Evolutionary conservation across 805 yeast genomes (phyloP).

Genomic region (Nakazawaea peltata): DNA sequence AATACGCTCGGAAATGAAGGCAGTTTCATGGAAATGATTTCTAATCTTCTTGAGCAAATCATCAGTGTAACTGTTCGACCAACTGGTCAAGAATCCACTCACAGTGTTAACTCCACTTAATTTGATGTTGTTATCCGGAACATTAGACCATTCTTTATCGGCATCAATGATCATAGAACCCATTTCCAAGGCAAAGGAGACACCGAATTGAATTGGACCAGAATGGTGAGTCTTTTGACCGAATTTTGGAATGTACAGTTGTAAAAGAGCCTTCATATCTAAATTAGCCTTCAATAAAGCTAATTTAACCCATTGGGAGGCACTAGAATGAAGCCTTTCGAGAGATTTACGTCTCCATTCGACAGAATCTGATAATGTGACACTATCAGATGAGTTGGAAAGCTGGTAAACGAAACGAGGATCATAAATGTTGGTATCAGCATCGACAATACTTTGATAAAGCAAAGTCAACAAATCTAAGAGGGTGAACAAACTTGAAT

Average conservation of each 20-base stretch:
- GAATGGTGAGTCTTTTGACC: conserved; percentile 14
- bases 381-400: conserved; percentile 32
- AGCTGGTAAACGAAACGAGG: conserved; percentile 65
- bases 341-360: conserved; percentile 69
- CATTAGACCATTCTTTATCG: conserved; percentile 56
- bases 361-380: conserved; percentile 67
- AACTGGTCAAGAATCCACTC: conserved; percentile 66
- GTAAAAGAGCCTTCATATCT: conserved; percentile 74
- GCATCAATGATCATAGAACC: conserved; percentile 65
- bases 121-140: conserved; percentile 25
- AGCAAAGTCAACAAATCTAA: conserved; percentile 74
- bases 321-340: conserved; percentile 44
- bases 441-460: conserved; percentile 75
- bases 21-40: conserved; percentile 19
- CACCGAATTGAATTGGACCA: conserved; percentile 59
- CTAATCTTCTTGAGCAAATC: conserved; percentile 23
- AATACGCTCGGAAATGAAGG: conserved; percentile 11
- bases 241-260: conserved; percentile 54
- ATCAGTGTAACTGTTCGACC: conserved; percentile 43
- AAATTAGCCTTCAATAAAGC: conserved; percentile 52
- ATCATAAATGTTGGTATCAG: conserved; percentile 75
- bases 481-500: conserved; percentile 62
- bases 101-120: conserved; percentile 41
- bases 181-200: conserved; percentile 85
- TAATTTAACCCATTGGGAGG: conserved; percentile 59